Evolutionary conservation across 495 filamentous ascomycete genomes (phyloP).

Genomic region (Viridothelium virens): DNA sequence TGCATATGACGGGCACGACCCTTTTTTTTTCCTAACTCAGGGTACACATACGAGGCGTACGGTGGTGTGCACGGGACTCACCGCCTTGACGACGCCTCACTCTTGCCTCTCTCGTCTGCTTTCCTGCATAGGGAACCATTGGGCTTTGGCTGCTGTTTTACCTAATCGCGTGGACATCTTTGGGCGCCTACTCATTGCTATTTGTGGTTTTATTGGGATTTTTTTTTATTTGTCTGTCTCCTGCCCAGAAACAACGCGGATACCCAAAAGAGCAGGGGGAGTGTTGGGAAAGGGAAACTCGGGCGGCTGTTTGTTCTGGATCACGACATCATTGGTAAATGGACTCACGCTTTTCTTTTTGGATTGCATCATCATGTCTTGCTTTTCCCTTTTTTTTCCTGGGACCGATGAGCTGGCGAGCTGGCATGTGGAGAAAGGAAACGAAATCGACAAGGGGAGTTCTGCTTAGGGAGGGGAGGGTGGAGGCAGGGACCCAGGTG

Average conservation of each 20-base stretch:
- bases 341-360: neutral
- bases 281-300: neutral
- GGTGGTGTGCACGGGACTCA: neutral
- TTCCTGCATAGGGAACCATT: conserved; percentile 1
- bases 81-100: neutral
- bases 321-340: neutral
- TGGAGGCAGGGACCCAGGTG: neutral
- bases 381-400: neutral
- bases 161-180: neutral
- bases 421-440: conserved; percentile 1
- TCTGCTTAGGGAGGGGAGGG: neutral
- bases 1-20: neutral
- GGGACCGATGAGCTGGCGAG: neutral
- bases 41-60: neutral
- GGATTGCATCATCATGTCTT: neutral
- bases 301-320: neutral
- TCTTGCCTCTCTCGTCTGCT: neutral
- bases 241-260: neutral
- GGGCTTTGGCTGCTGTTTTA: neutral
- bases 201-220: neutral
- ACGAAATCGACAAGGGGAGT: neutral
- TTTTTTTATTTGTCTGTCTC: neutral
- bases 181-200: neutral
- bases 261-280: conserved; percentile 10
- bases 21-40: neutral